phyloP scores from a whole-genome alignment of 768 basidiomycete genomes.

The Naganishia antarctica region DNA sequence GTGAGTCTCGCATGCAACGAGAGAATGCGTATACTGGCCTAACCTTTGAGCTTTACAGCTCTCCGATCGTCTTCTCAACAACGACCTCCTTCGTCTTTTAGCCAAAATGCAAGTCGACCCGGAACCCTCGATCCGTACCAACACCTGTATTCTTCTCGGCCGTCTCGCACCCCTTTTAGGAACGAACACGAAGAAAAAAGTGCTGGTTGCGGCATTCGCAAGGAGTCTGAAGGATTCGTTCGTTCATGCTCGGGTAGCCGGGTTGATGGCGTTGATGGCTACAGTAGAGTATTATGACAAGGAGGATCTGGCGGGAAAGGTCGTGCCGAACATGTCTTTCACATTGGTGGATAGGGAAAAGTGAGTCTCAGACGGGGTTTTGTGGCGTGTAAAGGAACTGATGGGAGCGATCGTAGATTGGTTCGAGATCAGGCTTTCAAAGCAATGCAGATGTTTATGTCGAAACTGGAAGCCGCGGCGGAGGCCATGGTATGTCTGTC shows the following conservation, averaged over 20 bases:
- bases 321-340: slow-evolving; percentile 76
- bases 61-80: slow-evolving; percentile 86
- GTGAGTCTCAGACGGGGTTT: slow-evolving; percentile 54
- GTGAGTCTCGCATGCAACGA: slow-evolving; percentile 52
- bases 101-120: slow-evolving; percentile 88
- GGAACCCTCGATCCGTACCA: slow-evolving; percentile 92
- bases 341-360: slow-evolving; percentile 87
- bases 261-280: slow-evolving; percentile 92
- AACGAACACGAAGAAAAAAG: slow-evolving; percentile 85
- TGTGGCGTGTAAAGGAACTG: neutral
- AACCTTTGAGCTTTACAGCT: slow-evolving; percentile 56
- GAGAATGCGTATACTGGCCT: neutral
- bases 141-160: slow-evolving; percentile 92
- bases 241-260: slow-evolving; percentile 87
- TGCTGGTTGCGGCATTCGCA: slow-evolving; percentile 92
- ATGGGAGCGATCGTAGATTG: slow-evolving; percentile 54
- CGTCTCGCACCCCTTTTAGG: slow-evolving; percentile 79
- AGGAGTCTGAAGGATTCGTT: slow-evolving; percentile 84
- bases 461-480: slow-evolving; percentile 72
- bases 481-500: slow-evolving; percentile 65
- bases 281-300: slow-evolving; percentile 81
- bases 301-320: slow-evolving; percentile 82
- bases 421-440: slow-evolving; percentile 97
- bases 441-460: slow-evolving; percentile 79
- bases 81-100: slow-evolving; percentile 85